Evolutionary conservation across 177 flowering plant genomes (phyloP).

Genomic region (Telopea speciosissima): DNA sequence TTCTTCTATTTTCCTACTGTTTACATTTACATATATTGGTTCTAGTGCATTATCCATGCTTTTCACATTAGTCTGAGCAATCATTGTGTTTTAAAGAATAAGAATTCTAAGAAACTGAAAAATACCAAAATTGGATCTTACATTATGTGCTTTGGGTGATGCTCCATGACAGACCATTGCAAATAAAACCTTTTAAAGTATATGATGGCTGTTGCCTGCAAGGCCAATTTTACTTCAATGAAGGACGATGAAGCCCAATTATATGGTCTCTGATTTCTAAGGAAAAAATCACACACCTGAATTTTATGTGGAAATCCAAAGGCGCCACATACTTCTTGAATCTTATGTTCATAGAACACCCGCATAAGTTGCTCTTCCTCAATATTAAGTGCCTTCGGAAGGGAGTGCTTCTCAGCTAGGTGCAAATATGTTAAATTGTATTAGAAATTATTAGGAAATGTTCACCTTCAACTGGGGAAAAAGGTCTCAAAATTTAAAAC

Average conservation of each 20-base stretch:
- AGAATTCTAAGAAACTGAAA: background rate
- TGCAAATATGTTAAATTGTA: conserved; percentile 3
- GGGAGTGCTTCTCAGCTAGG: conserved; percentile 62
- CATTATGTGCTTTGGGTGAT: conserved; percentile 93
- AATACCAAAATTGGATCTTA: conserved; percentile 26
- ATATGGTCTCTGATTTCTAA: background rate
- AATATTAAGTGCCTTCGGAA: conserved; percentile 65
- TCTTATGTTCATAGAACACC: conserved; percentile 80
- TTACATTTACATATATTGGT: background rate
- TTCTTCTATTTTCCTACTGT: too few relatives aligned
- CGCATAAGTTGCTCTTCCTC: conserved; percentile 83
- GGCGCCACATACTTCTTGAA: conserved; percentile 91
- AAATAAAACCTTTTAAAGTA: conserved; percentile 95
- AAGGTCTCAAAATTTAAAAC: background rate
- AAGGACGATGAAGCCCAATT: background rate
- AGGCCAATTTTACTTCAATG: conserved; percentile 9
- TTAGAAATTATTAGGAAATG: background rate
- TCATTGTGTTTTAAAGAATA: background rate
- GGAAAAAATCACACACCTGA: conserved; percentile 47
- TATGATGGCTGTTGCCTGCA: conserved; percentile 88
- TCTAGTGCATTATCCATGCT: background rate
- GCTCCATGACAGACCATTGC: conserved; percentile 98
- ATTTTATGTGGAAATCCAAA: conserved; percentile 90
- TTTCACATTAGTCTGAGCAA: background rate
- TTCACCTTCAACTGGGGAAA: background rate